phyloP scores from a whole-genome alignment of 768 basidiomycete species.

The Suillus subaureus region DNA sequence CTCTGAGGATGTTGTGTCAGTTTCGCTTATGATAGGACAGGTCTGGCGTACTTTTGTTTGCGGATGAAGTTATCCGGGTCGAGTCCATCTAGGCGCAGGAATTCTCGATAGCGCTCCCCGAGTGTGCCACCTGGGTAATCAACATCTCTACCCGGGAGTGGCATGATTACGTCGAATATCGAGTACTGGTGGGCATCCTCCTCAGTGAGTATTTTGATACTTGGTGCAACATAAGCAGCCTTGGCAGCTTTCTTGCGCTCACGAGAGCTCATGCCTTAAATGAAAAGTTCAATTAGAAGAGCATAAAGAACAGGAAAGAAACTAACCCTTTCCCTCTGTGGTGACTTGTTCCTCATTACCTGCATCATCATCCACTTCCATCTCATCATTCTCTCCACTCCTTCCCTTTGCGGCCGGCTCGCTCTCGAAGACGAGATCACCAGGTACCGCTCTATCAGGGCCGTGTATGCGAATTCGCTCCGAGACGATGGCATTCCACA shows the following conservation, averaged over 20 bases:
- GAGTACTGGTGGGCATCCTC: slow-evolving; percentile 80
- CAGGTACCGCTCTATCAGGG: slow-evolving; percentile 70
- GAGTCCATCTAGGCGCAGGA: slow-evolving; percentile 82
- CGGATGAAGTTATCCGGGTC: slow-evolving; percentile 89
- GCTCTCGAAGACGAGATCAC: slow-evolving; percentile 86
- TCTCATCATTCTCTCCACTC: slow-evolving; percentile 21
- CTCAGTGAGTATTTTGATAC: slow-evolving; percentile 76
- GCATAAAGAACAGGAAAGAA: slow-evolving; percentile 9
- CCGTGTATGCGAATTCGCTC: slow-evolving; percentile 86
- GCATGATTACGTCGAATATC: slow-evolving; percentile 96
- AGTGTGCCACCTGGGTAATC: slow-evolving; percentile 87
- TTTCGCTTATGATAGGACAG: slow-evolving; percentile 6
- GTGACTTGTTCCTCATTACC: slow-evolving; percentile 33
- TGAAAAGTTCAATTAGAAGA: slow-evolving; percentile 10
- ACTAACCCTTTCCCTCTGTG: slow-evolving; percentile 36
- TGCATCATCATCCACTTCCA: slow-evolving; percentile 35
- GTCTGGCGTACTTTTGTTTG: slow-evolving; percentile 74
- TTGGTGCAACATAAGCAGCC: slow-evolving; percentile 46
- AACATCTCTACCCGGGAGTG: slow-evolving; percentile 94
- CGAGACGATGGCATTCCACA: slow-evolving; percentile 97
- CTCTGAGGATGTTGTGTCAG: slow-evolving; percentile 48
- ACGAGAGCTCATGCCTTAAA: slow-evolving; percentile 23
- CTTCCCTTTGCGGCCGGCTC: slow-evolving; percentile 20
- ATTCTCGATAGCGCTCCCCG: slow-evolving; percentile 85
- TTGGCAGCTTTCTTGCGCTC: slow-evolving; percentile 26